A percentile compares a stretch with the other conserved stretches of the same genome.
Evolutionary conservation across 768 basidiomycete species (phyloP).

Genomic region (Pleurotus ostreatus): DNA sequence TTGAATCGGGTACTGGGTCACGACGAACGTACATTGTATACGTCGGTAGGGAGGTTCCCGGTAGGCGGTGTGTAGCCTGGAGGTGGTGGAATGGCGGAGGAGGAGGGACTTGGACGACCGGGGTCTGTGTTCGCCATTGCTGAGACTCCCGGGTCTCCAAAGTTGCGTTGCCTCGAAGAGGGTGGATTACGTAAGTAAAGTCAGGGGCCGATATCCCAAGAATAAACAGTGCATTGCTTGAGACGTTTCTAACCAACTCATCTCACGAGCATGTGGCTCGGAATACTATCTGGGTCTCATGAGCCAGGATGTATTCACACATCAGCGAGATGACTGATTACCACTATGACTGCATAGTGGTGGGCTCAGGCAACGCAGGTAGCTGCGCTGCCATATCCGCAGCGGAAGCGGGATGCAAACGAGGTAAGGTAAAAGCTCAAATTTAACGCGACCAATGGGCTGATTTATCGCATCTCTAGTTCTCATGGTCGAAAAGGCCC

Average conservation of each 20-base stretch:
- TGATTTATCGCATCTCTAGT: conserved; percentile 25
- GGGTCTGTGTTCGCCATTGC: not conserved
- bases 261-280: not conserved
- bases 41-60: not conserved
- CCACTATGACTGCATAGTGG: conserved; percentile 52
- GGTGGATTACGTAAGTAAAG: too few species aligned
- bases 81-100: conserved; percentile 1
- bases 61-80: conserved; percentile 5
- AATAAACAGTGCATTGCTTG: too few species aligned
- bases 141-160: too few species aligned
- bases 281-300: not conserved
- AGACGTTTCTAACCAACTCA: not conserved
- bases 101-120: not conserved
- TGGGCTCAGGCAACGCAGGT: conserved; percentile 67
- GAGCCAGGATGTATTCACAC: not conserved
- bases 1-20: not conserved
- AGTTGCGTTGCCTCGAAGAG: too few species aligned
- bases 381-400: conserved; percentile 63
- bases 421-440: conserved; percentile 27
- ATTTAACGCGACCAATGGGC: not conserved
- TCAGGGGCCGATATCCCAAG: too few species aligned
- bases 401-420: conserved; percentile 51
- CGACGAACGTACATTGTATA: conserved; percentile 1
- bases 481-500: conserved; percentile 63
- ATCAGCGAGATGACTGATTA: not conserved